A percentile compares a stretch with the other conserved stretches of the same genome.
Conservation (phyloP, 1,284 basidiomycete species). For the Tremellales sp. region DNA sequence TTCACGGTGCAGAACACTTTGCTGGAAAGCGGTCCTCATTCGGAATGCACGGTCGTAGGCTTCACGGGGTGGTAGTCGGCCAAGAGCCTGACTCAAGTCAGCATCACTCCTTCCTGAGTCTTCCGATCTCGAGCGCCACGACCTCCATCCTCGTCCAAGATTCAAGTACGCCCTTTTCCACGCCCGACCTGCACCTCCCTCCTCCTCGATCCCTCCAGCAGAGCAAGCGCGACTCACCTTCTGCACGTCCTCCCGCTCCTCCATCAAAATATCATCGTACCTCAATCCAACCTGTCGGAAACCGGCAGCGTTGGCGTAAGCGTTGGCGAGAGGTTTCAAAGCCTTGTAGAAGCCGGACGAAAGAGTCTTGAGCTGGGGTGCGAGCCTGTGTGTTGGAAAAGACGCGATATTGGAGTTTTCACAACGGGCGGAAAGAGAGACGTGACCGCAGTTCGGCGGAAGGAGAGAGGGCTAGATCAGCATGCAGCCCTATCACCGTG, state of each 20-base stretch:
- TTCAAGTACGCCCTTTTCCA: background rate
- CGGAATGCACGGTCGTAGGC: conserved; percentile 89
- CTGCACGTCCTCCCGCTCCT: conserved; percentile 81
- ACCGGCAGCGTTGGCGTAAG: conserved; percentile 77
- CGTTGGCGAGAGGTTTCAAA: conserved; percentile 75
- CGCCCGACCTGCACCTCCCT: background rate
- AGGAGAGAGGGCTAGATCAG: background rate
- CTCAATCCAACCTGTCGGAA: conserved; percentile 86
- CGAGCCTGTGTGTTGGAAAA: conserved; percentile 51
- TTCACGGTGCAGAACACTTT: conserved; percentile 72
- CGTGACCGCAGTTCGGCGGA: background rate
- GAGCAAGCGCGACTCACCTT: conserved; percentile 56
- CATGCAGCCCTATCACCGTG: too few relatives aligned
- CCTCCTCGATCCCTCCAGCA: background rate
- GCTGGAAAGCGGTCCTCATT: conserved; percentile 76
- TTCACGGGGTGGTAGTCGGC: conserved; percentile 73
- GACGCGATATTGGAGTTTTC: background rate
- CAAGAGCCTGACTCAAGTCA: conserved; percentile 62
- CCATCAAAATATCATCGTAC: conserved; percentile 91
- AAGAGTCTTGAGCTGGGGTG: conserved; percentile 68
- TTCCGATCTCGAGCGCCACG: background rate
- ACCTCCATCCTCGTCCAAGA: background rate
- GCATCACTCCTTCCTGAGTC: background rate
- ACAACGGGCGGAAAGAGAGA: background rate
- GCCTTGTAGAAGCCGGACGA: conserved; percentile 51